Base-by-base conservation (phyloP, 2,329 filamentous ascomycete species). In the Xylariaceae sp. region DNA sequence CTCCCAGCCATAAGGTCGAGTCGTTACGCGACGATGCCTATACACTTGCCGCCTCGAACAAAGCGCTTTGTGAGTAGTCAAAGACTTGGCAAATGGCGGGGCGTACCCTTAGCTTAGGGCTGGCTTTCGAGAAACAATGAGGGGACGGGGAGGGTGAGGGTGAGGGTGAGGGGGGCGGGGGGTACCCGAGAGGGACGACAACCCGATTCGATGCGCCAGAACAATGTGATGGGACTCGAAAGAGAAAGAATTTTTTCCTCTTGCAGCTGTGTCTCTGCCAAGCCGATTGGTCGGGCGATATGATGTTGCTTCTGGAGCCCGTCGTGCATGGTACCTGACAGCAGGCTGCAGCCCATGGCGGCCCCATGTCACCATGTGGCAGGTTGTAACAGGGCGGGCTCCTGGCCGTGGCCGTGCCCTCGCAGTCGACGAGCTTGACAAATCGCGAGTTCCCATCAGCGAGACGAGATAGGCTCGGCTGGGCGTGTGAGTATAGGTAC, bases 271-370 rank as follows among this genome's bases (percentile, higher is more conserved):
- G 24, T 26, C 24, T 7, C 18, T 17, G 15, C 16, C n/a, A 17
- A 29, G 15, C 27, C 27, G 27, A 29, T 29, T 29, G 27, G 27
- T 15, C 16, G 15, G 27, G 27, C 18, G 15, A 5, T 9, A 6
- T 6, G 5, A 29, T 29, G 6, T 10, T 29, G 27, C 14, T 15
- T 13, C 25, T 28, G 25, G 25, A 9, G 25, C 14, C 8, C 14
- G 10, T 7, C 8, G 25, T 29, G 27, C 27, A n/a, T 29, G 27
- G 27, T 29, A 29, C 27, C 27, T 29, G 13, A 18, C 27, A 29
- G 27, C 27, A 29, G 8, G 13, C 12, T 15, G 13, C 13, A 29
- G 5, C 27, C 15, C 5, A 29, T n/a, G 5, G 14, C 5, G 15
- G 13, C 5, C 12, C 5, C 27, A 10, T 29, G 21, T 12, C 21